phyloP scores from a whole-genome alignment of 208 protist genomes.

The Crithidia expoeki region DNA sequence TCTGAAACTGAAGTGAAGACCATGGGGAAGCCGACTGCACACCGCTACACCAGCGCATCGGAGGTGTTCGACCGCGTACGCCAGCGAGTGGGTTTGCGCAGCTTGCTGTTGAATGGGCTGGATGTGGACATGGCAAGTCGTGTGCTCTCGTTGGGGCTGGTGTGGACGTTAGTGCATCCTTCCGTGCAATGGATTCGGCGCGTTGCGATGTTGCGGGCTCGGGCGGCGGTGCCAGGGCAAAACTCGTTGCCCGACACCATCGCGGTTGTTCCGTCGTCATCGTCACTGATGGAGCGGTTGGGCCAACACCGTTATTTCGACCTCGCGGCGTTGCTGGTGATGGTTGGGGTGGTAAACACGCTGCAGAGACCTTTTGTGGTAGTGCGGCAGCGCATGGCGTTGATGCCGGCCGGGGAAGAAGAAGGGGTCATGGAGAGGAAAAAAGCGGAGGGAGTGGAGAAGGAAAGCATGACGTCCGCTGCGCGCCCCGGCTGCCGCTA shows the following conservation, averaged over 20 bases:
- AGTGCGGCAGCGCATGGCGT: conserved; percentile 41
- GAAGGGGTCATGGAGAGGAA: background rate
- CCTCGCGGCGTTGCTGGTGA: conserved; percentile 23
- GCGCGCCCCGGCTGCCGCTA: conserved; percentile 28
- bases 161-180: conserved; percentile 34
- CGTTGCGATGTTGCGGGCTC: conserved; percentile 3
- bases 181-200: conserved; percentile 24
- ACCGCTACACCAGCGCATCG: conserved; percentile 9
- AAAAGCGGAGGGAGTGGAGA: background rate
- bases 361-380: conserved; percentile 50
- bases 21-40: background rate
- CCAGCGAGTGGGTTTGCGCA: conserved; percentile 14
- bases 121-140: conserved; percentile 41
- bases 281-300: conserved; percentile 14
- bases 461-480: background rate
- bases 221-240: background rate
- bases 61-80: conserved; percentile 13
- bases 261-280: background rate
- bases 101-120: conserved; percentile 37
- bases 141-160: conserved; percentile 28
- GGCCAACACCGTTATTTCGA: conserved; percentile 24
- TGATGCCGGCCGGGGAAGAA: conserved; percentile 23
- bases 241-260: background rate
- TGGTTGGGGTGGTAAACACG: conserved; percentile 26
- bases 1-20: background rate